Conservation (phyloP, 768 basidiomycete genomes). For the Boletales sp. region DNA sequence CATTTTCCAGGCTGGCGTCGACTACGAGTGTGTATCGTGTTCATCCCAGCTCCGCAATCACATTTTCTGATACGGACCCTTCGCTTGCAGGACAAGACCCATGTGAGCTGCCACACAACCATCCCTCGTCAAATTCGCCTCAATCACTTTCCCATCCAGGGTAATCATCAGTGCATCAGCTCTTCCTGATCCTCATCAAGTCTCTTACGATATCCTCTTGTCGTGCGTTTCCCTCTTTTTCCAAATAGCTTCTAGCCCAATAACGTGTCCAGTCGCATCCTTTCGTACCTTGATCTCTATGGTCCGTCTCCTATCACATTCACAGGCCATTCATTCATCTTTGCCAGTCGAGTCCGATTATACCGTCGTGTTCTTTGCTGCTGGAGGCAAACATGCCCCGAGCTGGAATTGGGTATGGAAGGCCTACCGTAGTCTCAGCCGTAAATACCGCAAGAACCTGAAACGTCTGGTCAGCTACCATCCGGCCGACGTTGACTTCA, state of each 20-base stretch:
- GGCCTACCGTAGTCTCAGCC: slow-evolving; percentile 73
- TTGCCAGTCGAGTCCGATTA: slow-evolving; percentile 83
- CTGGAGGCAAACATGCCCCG: slow-evolving; percentile 70
- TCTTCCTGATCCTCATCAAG: slow-evolving; percentile 71
- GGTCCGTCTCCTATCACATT: slow-evolving; percentile 40
- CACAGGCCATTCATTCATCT: not conserved
- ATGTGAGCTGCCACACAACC: slow-evolving; percentile 53
- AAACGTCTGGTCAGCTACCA: slow-evolving; percentile 63
- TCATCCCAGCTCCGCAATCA: not conserved
- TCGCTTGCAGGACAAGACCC: slow-evolving; percentile 63
- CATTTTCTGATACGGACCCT: slow-evolving; percentile 14
- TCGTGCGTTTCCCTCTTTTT: slow-evolving; percentile 44
- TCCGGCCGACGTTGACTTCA: not conserved
- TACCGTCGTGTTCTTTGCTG: slow-evolving; percentile 82
- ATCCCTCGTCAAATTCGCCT: not conserved
- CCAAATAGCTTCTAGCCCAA: slow-evolving; percentile 6
- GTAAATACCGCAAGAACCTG: slow-evolving; percentile 86
- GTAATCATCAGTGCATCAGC: slow-evolving; percentile 81
- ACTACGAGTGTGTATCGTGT: slow-evolving; percentile 67
- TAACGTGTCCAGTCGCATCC: slow-evolving; percentile 51
- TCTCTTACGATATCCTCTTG: slow-evolving; percentile 75
- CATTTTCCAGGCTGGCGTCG: slow-evolving; percentile 87
- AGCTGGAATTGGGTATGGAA: slow-evolving; percentile 93
- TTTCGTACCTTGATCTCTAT: slow-evolving; percentile 78
- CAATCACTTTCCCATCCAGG: slow-evolving; percentile 41